phyloP scores from a whole-genome alignment of 306 rosid species.

The Cercis canadensis region DNA sequence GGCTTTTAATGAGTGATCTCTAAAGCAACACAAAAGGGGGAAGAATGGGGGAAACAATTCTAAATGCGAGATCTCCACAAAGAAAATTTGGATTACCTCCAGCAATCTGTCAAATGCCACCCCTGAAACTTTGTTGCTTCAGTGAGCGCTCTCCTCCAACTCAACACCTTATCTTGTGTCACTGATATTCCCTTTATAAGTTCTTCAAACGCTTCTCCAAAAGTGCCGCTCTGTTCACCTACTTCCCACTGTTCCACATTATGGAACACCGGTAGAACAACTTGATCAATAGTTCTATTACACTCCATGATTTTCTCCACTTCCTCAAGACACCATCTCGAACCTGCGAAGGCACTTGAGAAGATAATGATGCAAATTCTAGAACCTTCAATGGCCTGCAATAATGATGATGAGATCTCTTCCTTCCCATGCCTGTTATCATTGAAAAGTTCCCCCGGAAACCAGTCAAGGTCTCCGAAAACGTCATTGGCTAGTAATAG shows the following conservation, averaged over 20 bases:
- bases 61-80: no score
- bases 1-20: no score
- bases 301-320: background rate
- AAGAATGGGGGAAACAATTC: no score
- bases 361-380: background rate
- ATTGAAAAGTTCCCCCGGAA: no score
- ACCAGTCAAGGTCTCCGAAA: no score
- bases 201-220: constrained; percentile 12
- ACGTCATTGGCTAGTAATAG: no score
- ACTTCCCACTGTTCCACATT: background rate
- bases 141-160: constrained; percentile 16
- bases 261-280: background rate
- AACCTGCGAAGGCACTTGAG: background rate
- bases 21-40: no score
- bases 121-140: background rate
- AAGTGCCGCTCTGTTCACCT: background rate
- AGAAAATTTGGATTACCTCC: no score
- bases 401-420: no score
- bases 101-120: no score
- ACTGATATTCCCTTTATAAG: background rate
- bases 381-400: background rate
- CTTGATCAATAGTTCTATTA: no score
- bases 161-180: background rate
- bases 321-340: background rate
- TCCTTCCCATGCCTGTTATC: no score